Conservation (phyloP, 371 early-diverging fungal genomes). For the Parasitella parasitica region DNA sequence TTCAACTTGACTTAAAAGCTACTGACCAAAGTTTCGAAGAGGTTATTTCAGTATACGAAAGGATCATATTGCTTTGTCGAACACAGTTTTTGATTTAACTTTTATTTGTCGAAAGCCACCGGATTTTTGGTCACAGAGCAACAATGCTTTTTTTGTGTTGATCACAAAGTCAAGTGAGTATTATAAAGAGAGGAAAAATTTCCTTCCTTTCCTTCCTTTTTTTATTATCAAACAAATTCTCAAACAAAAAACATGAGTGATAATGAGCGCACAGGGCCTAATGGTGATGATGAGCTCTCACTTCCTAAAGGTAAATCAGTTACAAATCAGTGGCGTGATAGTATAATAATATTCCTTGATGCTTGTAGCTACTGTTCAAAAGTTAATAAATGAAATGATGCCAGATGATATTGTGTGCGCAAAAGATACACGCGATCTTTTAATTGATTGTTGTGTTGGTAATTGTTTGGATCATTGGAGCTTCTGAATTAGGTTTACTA, state of each 20-base stretch:
- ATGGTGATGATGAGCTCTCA: slow-evolving; percentile 80
- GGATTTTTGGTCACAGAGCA: neutral
- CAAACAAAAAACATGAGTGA: slow-evolving; percentile 65
- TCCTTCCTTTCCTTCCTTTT: neutral
- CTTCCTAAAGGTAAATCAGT: slow-evolving; percentile 74
- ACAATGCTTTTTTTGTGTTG: too few species aligned
- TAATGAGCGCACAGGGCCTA: slow-evolving; percentile 62
- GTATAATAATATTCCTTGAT: too few species aligned
- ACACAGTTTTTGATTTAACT: too few species aligned
- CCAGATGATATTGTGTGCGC: slow-evolving; percentile 86
- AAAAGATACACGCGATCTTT: slow-evolving; percentile 94
- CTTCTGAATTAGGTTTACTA: neutral
- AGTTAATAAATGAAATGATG: slow-evolving; percentile 95
- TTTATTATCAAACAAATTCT: neutral
- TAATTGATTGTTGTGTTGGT: slow-evolving; percentile 95
- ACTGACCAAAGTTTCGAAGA: too few species aligned
- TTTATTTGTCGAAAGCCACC: slow-evolving; percentile 2
- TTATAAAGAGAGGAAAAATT: neutral
- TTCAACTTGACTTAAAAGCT: too few species aligned
- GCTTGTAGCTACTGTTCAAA: slow-evolving; percentile 90
- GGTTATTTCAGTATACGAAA: too few species aligned
- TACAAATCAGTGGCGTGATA: neutral
- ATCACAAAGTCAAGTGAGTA: neutral
- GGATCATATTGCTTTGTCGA: too few species aligned
- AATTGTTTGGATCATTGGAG: slow-evolving; percentile 14